Base-by-base conservation (phyloP, 371 early-diverging fungal genomes). In the Apophysomyces elegans region DNA sequence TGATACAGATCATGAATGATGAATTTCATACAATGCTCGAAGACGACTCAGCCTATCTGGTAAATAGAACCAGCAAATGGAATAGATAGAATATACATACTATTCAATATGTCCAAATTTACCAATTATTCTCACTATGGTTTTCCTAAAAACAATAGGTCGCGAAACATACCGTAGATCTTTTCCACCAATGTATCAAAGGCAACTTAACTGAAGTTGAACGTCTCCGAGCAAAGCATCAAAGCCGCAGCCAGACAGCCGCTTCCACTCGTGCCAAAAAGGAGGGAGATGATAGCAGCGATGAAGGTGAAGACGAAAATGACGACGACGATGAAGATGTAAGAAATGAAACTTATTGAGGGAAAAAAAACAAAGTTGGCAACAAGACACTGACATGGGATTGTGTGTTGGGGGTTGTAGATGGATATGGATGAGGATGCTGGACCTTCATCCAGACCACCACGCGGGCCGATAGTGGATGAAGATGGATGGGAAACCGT, bases 21-120 rank as follows among this genome's bases (percentile, higher is more conserved):
- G 91, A 90, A 63, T 90, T 90, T 59, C 79, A 87, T 18, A 82
- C 82, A 7, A 43, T 84, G 14, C 74, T 90, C 5, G 91, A 90
- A 62, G 91, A 89, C 63, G 85, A 86, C 64, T 87, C 88, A 6
- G 84, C 84, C 7, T 84, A 84, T 63, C 59, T 74, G 63, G 79
- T 84, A 69, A 16, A 41, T 41, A 41, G 41, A 13, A 41, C 41
- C 1, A 13, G 8, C 41, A 41, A 41, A 2, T 8, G 41, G 32
- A 26, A 26, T 26, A 26, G 32, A 26, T 26, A 26, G 32, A 26
- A 26, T 2, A 26, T 26, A 26, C 32, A 26, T 26, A 26, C 2
- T 26, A 26, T 26, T 26, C 32, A 26, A 26, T 26, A 26, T 26
- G 32, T 26, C 3, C 32, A 26, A 26, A 26, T 26, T 26, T 26